Evolutionary conservation across 257 asterid genomes (phyloP), one percentile per base, ranked within the genome.

Genomic region (Cruciata laevipes): DNA sequence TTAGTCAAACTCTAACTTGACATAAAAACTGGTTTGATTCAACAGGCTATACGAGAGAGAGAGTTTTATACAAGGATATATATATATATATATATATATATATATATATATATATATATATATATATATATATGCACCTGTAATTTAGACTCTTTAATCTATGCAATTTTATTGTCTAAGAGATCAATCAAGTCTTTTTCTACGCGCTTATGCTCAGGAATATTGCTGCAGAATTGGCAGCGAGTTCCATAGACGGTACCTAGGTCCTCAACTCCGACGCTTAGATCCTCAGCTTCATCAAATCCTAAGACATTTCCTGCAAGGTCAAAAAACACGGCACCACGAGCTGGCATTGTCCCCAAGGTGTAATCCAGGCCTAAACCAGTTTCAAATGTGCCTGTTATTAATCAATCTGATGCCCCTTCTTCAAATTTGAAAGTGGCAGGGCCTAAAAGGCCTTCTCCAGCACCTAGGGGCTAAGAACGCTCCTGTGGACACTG

Each of bases 261-360:
- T 1, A 77, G 88, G 76, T 76, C 94, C 24, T 73, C 86, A 65
- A 83, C 95, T 13, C 90, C 95, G 25, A 83, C 81, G 5, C 80
- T 64, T 24, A 79, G 75, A 69, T 71, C 92, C 71, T 49, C 81
- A n/a, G 42, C 69, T 66, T 68, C 79, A 27, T 64, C 80, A 0
- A 51, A 75, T 57, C 42, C 71, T 65, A 85, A 80, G 71, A 33
- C 69, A 1, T 77, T 74, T 33, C 49, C 86, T 52, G 5, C 63
- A 30, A 70, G 42, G 33, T 13, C 18, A 37, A 87, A 78, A 72
- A 78, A 61, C 66, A 61, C 80, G 13, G 78, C 63, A 44, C 68
- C 84, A 37, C 80, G 83, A 18, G 90, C 88, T 63, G 91, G 91
- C 64, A 49, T 70, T 71, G 75, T 83, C 66, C 83, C 88, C 37